Evolutionary conservation across 2,329 filamentous ascomycete species (phyloP).

Genomic region (Diaporthe sp.): DNA sequence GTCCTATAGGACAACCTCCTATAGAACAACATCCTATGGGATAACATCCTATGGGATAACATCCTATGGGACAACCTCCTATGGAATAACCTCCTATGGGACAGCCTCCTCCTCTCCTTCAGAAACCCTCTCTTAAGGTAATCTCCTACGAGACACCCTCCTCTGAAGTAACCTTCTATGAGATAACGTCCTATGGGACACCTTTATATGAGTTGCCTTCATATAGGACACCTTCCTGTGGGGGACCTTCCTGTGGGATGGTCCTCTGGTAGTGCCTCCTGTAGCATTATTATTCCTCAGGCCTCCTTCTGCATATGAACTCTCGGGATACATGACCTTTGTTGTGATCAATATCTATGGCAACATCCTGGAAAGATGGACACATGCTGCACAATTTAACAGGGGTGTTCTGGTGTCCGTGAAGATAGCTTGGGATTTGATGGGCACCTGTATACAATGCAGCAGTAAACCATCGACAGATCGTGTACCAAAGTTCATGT

Average conservation of each 20-base stretch:
- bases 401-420: neutral
- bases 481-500: neutral
- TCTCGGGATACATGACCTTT: neutral
- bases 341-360: neutral
- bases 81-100: neutral
- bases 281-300: neutral
- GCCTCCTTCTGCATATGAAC: neutral
- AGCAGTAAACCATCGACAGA: neutral
- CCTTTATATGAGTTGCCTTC: too few relatives aligned
- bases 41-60: too few relatives aligned
- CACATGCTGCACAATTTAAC: neutral
- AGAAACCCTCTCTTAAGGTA: too few relatives aligned
- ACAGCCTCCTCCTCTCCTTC: neutral
- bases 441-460: neutral
- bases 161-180: too few relatives aligned
- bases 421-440: neutral
- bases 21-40: neutral
- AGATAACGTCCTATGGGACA: too few relatives aligned
- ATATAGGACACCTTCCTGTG: too few relatives aligned
- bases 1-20: neutral
- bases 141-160: too few relatives aligned
- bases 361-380: too few relatives aligned
- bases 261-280: too few relatives aligned
- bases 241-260: too few relatives aligned
- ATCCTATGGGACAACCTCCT: neutral